Evolutionary conservation across 2,329 filamentous ascomycete genomes (phyloP), one percentile per base, ranked within the genome.

Genomic region (Grosmannia serpens): DNA sequence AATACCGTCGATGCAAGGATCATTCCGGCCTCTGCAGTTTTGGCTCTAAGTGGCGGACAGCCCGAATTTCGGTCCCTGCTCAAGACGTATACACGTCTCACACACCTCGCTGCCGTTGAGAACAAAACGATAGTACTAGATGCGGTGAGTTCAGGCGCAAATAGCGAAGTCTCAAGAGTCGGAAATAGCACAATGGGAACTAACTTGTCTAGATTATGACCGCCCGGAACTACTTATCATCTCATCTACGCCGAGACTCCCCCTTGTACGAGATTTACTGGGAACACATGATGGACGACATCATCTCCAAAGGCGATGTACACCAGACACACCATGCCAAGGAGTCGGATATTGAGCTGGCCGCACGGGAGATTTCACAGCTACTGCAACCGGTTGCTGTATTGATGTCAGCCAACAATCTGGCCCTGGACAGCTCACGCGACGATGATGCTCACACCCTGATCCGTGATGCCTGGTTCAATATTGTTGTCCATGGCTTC

Each of bases 401-500:
- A 1, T 80, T 99, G 56, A 87, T 95, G 70, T 86, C 89, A 10
- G 77, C 75, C 35, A 82, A 85, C 62, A 78, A 85, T 58, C 71
- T 85, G 62, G 76, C 74, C 26, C 72, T 75, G 24, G 72, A 75
- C 50, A 74, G 72, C 38, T 64, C 75, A 11, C 73, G 73, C 58
- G 82, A 87, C 56, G 87, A 91, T 56, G 85, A 92, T 60, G 82
- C 84, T 9, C 81, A 88, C 61, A 81, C 83, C 29, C 74, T 95
- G 59, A 81, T 94, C 64, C 85, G 92, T 56, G 91, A 99, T 76
- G 89, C 90, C 6, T 99, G 94, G 94, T 97, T 96, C 74, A 99
- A 99, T 67, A 90, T 97, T 62, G 89, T 91, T 26, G 88, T 96
- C 0, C 94, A 99, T 70, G 94, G 91, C 5, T 95, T 97, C 69